phyloP scores from a whole-genome alignment of 352 stramenopile genomes.

The Phytophthora pinifolia region DNA sequence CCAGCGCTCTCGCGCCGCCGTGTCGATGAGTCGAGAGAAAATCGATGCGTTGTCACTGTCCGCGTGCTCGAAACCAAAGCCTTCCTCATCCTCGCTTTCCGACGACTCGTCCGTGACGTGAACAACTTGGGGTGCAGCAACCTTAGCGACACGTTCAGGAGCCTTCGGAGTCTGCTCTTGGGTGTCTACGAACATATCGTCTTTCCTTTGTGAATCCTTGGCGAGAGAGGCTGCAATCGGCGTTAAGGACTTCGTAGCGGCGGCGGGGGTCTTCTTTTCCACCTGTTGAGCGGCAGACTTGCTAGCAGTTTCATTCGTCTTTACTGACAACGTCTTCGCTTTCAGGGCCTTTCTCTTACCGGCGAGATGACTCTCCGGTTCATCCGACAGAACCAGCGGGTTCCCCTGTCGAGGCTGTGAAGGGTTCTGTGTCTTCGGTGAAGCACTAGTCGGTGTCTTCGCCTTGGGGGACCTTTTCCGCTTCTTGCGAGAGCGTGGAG shows the following conservation, averaged over 20 bases:
- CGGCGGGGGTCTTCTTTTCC: not conserved
- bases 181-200: constrained; percentile 28
- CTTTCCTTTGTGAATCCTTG: constrained; percentile 20
- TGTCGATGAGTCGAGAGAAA: constrained; percentile 79
- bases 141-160: constrained; percentile 1
- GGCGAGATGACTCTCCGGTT: not conserved
- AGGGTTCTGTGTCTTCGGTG: constrained; percentile 1
- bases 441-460: constrained; percentile 6
- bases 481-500: constrained; percentile 9
- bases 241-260: constrained; percentile 10
- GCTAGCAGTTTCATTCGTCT: not conserved
- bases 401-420: constrained; percentile 9
- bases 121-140: constrained; percentile 1
- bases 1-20: constrained; percentile 71
- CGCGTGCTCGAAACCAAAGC: constrained; percentile 9
- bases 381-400: constrained; percentile 7
- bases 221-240: constrained; percentile 22
- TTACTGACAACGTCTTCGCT: not conserved
- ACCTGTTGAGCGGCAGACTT: constrained; percentile 8
- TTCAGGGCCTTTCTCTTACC: not conserved
- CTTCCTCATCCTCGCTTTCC: constrained; percentile 27
- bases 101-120: constrained; percentile 13
- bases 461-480: constrained; percentile 12
- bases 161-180: not conserved
- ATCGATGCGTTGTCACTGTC: constrained; percentile 28